A percentile compares a stretch with the other conserved stretches of the same genome.
Conservation (phyloP, 1,284 basidiomycete species). For the Singerocomus rubriflavus region DNA sequence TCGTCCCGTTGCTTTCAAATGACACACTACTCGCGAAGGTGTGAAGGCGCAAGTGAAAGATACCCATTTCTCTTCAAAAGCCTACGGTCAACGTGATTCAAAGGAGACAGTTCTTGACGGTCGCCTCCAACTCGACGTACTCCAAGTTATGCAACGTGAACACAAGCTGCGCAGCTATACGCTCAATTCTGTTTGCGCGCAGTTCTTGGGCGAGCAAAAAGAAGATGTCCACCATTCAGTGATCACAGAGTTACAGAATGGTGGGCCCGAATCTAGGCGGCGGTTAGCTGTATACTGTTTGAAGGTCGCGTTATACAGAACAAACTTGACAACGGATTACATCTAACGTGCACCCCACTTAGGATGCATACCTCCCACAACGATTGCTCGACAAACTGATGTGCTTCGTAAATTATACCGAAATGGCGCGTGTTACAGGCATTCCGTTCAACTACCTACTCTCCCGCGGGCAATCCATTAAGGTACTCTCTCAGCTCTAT, state of each 20-base stretch:
- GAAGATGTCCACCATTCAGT: conserved; percentile 97
- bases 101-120: conserved; percentile 90
- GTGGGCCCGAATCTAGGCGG: conserved; percentile 85
- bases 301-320: conserved; percentile 55
- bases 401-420: conserved; percentile 96
- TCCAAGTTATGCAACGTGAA: conserved; percentile 96
- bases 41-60: conserved; percentile 78
- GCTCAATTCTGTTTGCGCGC: conserved; percentile 92
- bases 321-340: neutral
- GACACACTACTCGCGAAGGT: conserved; percentile 42
- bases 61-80: conserved; percentile 94
- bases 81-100: conserved; percentile 92
- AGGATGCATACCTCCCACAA: conserved; percentile 97
- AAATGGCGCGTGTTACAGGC: conserved; percentile 95
- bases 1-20: neutral
- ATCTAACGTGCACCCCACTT: neutral
- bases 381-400: conserved; percentile 92
- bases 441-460: conserved; percentile 97
- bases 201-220: conserved; percentile 95
- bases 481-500: conserved; percentile 91
- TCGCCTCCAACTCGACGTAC: conserved; percentile 86
- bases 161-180: conserved; percentile 94
- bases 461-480: conserved; percentile 92
- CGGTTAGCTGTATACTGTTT: conserved; percentile 94
- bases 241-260: conserved; percentile 95